A percentile compares a stretch with the other conserved stretches of the same genome.
Conservation (phyloP, 257 asterid genomes). For the Echium plantagineum region DNA sequence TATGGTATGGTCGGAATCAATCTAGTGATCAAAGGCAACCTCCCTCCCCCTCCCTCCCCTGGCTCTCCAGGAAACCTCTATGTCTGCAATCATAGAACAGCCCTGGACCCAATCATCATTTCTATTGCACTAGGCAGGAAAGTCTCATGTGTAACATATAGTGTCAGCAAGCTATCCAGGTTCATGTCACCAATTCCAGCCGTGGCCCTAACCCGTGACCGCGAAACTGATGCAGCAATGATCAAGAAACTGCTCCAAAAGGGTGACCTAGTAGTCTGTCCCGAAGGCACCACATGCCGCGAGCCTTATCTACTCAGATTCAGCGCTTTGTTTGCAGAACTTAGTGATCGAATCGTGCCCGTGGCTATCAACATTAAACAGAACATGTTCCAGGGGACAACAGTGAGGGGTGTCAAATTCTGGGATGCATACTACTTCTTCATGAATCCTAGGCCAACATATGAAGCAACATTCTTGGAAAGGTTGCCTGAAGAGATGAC, state of each 20-base stretch:
- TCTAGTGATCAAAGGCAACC: constrained; percentile 71
- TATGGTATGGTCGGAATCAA: constrained; percentile 83
- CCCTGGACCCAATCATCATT: constrained; percentile 76
- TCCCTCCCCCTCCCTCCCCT: constrained; percentile 60
- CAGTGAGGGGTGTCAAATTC: constrained; percentile 75
- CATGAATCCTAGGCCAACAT: constrained; percentile 92
- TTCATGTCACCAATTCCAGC: constrained; percentile 92
- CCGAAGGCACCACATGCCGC: constrained; percentile 89
- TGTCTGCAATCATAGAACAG: constrained; percentile 90
- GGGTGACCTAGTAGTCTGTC: constrained; percentile 89
- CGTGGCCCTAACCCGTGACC: constrained; percentile 76
- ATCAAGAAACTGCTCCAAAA: constrained; percentile 57
- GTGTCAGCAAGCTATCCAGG: constrained; percentile 78
- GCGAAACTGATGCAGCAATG: constrained; percentile 72
- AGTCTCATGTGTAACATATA: constrained; percentile 71
- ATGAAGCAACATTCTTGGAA: constrained; percentile 65
- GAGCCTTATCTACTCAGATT: constrained; percentile 72
- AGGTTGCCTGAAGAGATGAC: constrained; percentile 83
- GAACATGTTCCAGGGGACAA: constrained; percentile 77
- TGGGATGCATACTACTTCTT: constrained; percentile 85
- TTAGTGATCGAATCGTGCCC: constrained; percentile 82
- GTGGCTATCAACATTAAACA: constrained; percentile 62
- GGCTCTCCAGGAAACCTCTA: constrained; percentile 90
- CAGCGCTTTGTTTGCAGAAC: constrained; percentile 81
- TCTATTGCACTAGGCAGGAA: constrained; percentile 90